These are phyloP conservation scores for Astrothelium subdiscretum DNA, from an alignment of 495 filamentous ascomycete genomes.

Conservation along the genomic window DNA sequence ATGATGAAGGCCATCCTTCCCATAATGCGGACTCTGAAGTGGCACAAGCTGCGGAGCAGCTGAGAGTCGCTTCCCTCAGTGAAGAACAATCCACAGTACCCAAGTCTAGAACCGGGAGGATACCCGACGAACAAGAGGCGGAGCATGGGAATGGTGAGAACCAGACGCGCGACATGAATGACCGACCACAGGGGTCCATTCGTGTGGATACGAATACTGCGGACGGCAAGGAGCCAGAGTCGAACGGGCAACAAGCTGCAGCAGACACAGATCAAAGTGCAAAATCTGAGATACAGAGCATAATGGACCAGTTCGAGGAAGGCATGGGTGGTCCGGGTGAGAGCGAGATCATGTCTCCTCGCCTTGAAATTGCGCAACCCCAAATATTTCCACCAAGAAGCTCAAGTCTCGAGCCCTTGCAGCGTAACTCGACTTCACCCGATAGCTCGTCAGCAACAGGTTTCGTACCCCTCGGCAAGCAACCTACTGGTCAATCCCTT, in stretches of 20 bases:
- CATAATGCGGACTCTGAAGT: not conserved
- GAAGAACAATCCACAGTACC: not conserved
- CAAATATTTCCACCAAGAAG: constrained; percentile 70
- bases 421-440: constrained; percentile 20
- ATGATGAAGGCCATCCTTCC: not conserved
- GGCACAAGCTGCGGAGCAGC: not conserved
- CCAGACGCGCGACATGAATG: not conserved
- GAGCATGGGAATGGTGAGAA: not conserved
- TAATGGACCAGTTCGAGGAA: constrained; percentile 66
- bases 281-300: constrained; percentile 82
- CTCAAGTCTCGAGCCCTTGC: constrained; percentile 67
- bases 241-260: constrained; percentile 8
- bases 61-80: not conserved
- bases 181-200: not conserved
- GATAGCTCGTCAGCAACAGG: not conserved
- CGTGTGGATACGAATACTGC: not conserved
- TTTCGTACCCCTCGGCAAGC: constrained; percentile 1
- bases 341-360: constrained; percentile 73
- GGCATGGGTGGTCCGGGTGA: constrained; percentile 51
- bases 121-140: not conserved
- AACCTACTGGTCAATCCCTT: constrained; percentile 14
- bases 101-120: not conserved
- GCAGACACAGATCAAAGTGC: constrained; percentile 6
- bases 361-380: constrained; percentile 59
- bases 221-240: not conserved